Percentiles rank a stretch among this genome's conserved stretches.
Conservation (phyloP, 2,329 filamentous ascomycete genomes). For the Phaeosphaeriaceae sp. region DNA sequence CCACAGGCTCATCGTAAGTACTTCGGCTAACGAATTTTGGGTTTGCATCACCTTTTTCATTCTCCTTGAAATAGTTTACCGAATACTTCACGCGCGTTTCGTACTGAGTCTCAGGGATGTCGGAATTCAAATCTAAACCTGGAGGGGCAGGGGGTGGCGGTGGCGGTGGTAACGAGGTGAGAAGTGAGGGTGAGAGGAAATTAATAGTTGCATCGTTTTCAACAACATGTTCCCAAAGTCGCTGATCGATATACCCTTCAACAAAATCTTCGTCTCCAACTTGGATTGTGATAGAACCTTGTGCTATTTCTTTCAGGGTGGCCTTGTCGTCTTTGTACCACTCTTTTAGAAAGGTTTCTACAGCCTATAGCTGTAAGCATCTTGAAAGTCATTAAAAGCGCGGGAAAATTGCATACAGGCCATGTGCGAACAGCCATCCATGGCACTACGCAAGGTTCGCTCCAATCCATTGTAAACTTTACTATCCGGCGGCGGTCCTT, state of each 20-base stretch:
- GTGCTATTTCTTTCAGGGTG: too few species aligned
- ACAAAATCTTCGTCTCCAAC: too few species aligned
- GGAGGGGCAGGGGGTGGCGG: too few species aligned
- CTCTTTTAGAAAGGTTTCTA: background rate
- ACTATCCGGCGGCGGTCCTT: too few species aligned
- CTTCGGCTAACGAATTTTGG: background rate
- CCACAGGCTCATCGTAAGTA: background rate
- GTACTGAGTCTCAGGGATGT: background rate
- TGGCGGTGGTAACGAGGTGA: too few species aligned
- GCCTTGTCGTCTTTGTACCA: too few species aligned
- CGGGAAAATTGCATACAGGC: background rate
- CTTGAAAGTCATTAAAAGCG: too few species aligned
- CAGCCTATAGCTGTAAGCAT: background rate
- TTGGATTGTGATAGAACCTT: too few species aligned
- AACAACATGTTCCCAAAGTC: constrained; percentile 1
- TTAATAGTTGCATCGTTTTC: background rate
- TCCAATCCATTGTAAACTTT: too few species aligned
- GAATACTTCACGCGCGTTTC: constrained; percentile 1
- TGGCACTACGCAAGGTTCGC: background rate
- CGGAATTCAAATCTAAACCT: too few species aligned
- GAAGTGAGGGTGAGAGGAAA: background rate
- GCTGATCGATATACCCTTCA: background rate
- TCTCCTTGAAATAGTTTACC: constrained; percentile 1
- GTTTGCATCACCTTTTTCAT: background rate
- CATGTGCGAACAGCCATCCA: background rate